These are phyloP conservation scores for Hypoxylon cercidicola DNA, from an alignment of 495 filamentous ascomycete species.

Conservation along the genomic window DNA sequence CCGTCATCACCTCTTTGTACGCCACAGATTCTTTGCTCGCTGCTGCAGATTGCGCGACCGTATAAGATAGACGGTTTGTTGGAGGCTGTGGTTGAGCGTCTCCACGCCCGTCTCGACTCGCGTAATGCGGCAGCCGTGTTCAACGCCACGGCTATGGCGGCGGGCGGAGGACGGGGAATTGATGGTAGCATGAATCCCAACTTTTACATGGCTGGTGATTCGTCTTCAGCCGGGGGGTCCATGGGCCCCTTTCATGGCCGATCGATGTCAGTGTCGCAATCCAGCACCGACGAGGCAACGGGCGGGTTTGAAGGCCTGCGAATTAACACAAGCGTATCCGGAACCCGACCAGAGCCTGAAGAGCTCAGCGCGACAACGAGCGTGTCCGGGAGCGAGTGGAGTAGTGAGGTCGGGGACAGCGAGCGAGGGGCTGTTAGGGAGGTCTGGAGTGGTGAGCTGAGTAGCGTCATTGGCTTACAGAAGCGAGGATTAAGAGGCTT, in stretches of 20 bases:
- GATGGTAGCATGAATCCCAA: conserved; percentile 61
- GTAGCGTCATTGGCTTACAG: conserved; percentile 94
- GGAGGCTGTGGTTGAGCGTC: conserved; percentile 88
- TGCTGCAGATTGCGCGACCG: conserved; percentile 91
- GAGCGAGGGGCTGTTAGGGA: conserved; percentile 57
- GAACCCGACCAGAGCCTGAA: conserved; percentile 51
- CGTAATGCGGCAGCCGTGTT: conserved; percentile 96
- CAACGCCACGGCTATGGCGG: conserved; percentile 98
- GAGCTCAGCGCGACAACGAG: conserved; percentile 62
- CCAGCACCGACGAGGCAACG: conserved; percentile 31
- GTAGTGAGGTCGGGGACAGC: conserved; percentile 55
- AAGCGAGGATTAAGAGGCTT: conserved; percentile 90
- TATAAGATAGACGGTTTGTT: conserved; percentile 93
- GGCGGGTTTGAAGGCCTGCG: conserved; percentile 45
- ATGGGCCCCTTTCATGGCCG: conserved; percentile 27
- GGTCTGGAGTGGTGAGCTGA: conserved; percentile 85
- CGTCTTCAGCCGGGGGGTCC: conserved; percentile 26
- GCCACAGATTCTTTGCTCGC: conserved; percentile 92
- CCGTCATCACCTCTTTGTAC: conserved; percentile 83
- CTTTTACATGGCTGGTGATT: conserved; percentile 49
- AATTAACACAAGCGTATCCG: conserved; percentile 53
- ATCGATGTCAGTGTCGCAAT: conserved; percentile 41
- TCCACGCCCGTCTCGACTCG: conserved; percentile 90
- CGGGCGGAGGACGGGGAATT: conserved; percentile 85
- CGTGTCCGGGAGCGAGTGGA: conserved; percentile 60